Percentiles rank a stretch among this genome's conserved stretches.
Evolutionary conservation across 2,329 filamentous ascomycete species (phyloP).

Genomic region (Pochonia chlamydosporia): DNA sequence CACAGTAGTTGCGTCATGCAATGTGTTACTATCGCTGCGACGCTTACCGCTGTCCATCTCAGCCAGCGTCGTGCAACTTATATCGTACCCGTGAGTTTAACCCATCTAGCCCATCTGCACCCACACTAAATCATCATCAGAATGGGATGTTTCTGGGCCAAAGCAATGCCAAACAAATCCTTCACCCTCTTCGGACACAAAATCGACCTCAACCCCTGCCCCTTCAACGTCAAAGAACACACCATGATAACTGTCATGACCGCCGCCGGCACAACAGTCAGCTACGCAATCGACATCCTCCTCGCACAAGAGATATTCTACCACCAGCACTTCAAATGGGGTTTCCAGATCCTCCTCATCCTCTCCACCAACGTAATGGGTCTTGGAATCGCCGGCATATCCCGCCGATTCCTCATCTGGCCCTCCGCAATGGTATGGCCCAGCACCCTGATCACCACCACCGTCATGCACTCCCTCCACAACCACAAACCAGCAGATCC

Average conservation of each 20-base stretch:
- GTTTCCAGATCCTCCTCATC: conserved; percentile 51
- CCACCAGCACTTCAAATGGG: conserved; percentile 41
- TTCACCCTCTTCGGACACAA: conserved; percentile 21
- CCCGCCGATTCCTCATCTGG: conserved; percentile 50
- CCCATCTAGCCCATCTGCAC: neutral
- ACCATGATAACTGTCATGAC: conserved; percentile 38
- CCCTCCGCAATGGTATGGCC: conserved; percentile 61
- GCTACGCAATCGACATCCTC: conserved; percentile 31
- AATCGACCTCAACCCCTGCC: conserved; percentile 29
- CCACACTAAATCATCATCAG: neutral
- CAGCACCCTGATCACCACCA: conserved; percentile 49
- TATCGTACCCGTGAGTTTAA: conserved; percentile 37
- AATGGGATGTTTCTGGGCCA: conserved; percentile 22
- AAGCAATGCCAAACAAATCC: conserved; percentile 19
- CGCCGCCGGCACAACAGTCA: conserved; percentile 22
- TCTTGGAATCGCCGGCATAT: conserved; percentile 54
- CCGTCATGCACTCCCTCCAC: conserved; percentile 58
- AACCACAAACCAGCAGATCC: conserved; percentile 34
- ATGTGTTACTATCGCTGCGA: conserved; percentile 44
- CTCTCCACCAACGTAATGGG: conserved; percentile 57
- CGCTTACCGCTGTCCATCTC: conserved; percentile 43
- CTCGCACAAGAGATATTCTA: conserved; percentile 38
- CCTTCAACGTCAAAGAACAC: conserved; percentile 39
- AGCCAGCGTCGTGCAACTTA: conserved; percentile 46
- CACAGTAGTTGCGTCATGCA: conserved; percentile 48